Conservation (phyloP, 1,139 yeast species). For the Pichia sp. region DNA sequence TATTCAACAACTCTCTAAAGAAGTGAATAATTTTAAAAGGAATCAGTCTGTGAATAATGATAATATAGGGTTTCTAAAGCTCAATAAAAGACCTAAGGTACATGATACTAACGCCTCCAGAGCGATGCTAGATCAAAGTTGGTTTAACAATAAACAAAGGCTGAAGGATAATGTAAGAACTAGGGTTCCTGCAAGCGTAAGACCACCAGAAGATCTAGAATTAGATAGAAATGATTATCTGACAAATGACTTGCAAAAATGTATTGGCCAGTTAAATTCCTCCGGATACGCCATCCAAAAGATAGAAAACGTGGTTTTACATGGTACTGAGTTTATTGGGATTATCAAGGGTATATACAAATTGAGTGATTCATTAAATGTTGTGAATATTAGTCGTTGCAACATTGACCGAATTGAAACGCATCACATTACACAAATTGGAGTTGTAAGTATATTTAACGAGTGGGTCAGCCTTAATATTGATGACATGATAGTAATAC, state of each 20-base stretch:
- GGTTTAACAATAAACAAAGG: too few species aligned
- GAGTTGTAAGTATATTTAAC: slow-evolving; percentile 16
- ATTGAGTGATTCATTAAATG: slow-evolving; percentile 6
- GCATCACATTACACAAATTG: slow-evolving; percentile 1
- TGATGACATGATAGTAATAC: too few species aligned
- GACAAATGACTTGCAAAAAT: neutral
- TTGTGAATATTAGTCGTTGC: neutral
- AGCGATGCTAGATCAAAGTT: too few species aligned
- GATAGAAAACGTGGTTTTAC: neutral
- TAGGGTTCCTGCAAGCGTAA: too few species aligned
- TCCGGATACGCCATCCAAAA: slow-evolving; percentile 8
- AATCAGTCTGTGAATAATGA: too few species aligned
- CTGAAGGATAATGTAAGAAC: too few species aligned
- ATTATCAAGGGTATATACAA: slow-evolving; percentile 2
- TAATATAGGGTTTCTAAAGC: too few species aligned
- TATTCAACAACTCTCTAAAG: too few species aligned
- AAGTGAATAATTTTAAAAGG: too few species aligned
- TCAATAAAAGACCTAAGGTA: too few species aligned
- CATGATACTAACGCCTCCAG: too few species aligned
- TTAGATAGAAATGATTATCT: neutral
- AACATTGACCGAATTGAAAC: neutral
- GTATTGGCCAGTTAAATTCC: slow-evolving; percentile 1
- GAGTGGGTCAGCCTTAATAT: slow-evolving; percentile 7
- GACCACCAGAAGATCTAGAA: neutral
- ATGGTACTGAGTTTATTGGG: neutral